A percentile compares a stretch with the other conserved stretches of the same genome.
Conservation (phyloP, 129 eudicot genomes). For the Dittrichia graveolens region DNA sequence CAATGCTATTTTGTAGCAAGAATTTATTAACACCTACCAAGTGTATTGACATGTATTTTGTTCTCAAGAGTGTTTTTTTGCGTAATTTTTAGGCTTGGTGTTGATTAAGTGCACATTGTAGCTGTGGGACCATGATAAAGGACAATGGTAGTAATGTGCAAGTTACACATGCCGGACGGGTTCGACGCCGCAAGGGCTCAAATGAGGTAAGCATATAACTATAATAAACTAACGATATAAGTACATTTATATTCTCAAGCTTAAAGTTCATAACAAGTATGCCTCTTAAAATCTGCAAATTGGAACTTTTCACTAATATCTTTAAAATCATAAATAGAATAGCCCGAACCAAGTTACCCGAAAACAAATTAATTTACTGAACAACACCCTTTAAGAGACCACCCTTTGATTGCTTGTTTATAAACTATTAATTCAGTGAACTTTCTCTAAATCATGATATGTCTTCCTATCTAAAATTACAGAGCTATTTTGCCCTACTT, state of each 20-base stretch:
- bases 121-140: conserved; percentile 25
- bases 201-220: conserved; percentile 48
- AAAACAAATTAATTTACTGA: too few relatives aligned
- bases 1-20: conserved; percentile 19
- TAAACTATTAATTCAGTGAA: too few relatives aligned
- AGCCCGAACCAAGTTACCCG: too few relatives aligned
- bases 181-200: conserved; percentile 61
- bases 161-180: conserved; percentile 46
- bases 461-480: too few relatives aligned
- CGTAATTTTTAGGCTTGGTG: conserved; percentile 20
- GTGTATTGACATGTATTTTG: neutral
- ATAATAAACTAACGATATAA: neutral
- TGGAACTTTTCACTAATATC: conserved; percentile 8
- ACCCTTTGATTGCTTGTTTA: too few relatives aligned
- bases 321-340: neutral
- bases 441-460: too few relatives aligned
- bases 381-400: too few relatives aligned
- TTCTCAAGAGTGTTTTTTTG: neutral
- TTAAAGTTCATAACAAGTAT: neutral
- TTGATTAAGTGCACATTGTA: conserved; percentile 16
- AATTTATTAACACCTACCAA: neutral
- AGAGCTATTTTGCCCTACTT: too few relatives aligned
- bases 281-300: neutral
- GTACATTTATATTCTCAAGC: neutral
- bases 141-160: conserved; percentile 38